Evolutionary conservation across 2,329 filamentous ascomycete genomes (phyloP), one percentile per base, ranked within the genome.

Genomic region (Rhinocladiella similis): DNA sequence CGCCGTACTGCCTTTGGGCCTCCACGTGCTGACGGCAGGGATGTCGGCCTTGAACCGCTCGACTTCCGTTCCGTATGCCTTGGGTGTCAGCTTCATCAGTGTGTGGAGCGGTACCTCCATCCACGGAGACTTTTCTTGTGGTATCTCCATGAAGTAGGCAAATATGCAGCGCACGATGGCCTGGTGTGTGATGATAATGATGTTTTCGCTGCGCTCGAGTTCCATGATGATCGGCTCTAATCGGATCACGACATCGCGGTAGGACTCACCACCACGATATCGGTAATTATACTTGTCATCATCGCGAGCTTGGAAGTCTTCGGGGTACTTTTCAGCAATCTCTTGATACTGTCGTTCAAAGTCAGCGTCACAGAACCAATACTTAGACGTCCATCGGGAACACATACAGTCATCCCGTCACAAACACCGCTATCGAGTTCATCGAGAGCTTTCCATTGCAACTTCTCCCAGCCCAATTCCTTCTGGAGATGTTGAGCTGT

Each of bases 261-360:
- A 90, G 59, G 90, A 95, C 76, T 99, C 94, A 52, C 94, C 94
- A 61, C 94, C 94, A 4, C 94, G 88, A 75, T 99, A 99, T 55
- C 94, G 91, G 77, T 99, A 99, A 78, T 99, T 97, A 83, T 97
- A 97, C 75, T 99, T 99, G 80, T 99, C 94, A 65, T 96, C 91
- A 73, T 99, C 94, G 61, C 94, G 90, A 33, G 93, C 91, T 48
- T 86, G 85, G 76, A 99, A 99, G 76, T 99, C 94, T 65, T 97
- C 92, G 0, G 94, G 94, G 70, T 90, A 97, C 53, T 83, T 78
- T 67, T 95, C 85, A 68, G 94, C 91, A 70, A 99, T 97, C 70
- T 99, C 89, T 68, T 91, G 90, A 72, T 97, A 97, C 61, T 41
- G 35, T 29, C 43, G 25, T 20, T 16, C n/a, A 14, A 16, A 22